phyloP scores from a whole-genome alignment of 2,329 filamentous ascomycete genomes.

The Dothidotthia symphoricarpi region DNA sequence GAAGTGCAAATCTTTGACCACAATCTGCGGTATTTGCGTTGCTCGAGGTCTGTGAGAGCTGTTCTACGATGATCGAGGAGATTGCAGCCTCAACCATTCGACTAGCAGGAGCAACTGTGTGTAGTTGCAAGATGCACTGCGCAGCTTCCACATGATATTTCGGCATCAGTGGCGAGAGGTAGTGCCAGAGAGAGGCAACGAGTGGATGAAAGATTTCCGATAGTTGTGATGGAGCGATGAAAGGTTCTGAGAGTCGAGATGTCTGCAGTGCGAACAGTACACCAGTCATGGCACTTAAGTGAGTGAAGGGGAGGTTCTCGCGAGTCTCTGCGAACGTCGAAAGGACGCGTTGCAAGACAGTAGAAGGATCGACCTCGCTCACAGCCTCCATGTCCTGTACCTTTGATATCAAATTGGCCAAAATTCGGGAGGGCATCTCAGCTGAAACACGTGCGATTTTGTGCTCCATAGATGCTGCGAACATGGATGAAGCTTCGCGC shows the following conservation, averaged over 20 bases:
- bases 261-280: conserved; percentile 37
- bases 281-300: conserved; percentile 33
- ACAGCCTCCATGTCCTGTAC: conserved; percentile 24
- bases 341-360: conserved; percentile 25
- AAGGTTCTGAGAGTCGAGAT: conserved; percentile 22
- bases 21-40: conserved; percentile 47
- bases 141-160: conserved; percentile 96
- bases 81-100: conserved; percentile 80
- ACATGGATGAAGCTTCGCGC: conserved; percentile 31
- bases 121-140: conserved; percentile 80
- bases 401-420: conserved; percentile 38
- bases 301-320: conserved; percentile 22
- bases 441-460: conserved; percentile 10
- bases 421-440: conserved; percentile 34
- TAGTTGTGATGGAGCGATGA: conserved; percentile 47
- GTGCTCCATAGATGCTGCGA: conserved; percentile 22
- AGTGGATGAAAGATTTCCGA: conserved; percentile 66
- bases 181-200: conserved; percentile 72
- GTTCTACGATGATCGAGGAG: conserved; percentile 59
- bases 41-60: conserved; percentile 3
- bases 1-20: conserved; percentile 67
- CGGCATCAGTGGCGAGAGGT: conserved; percentile 75
- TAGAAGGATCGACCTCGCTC: conserved; percentile 27
- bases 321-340: conserved; percentile 1
- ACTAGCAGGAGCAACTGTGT: conserved; percentile 66